A percentile compares a stretch with the other conserved stretches of the same genome.
Evolutionary conservation across 169 alveolate species (phyloP).

Genomic region (Plasmodium malariae): DNA sequence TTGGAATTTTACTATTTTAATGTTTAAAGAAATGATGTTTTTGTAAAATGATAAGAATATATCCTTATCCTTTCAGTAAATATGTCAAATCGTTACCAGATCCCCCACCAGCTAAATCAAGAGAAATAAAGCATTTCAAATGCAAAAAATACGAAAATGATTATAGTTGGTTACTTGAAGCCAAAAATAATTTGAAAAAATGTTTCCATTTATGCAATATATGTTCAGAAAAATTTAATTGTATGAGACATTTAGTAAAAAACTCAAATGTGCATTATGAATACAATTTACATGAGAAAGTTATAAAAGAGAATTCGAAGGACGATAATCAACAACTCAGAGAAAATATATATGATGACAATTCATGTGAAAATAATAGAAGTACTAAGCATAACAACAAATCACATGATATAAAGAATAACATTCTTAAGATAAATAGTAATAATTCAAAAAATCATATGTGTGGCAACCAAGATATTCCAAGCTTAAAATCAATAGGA

Average conservation of each 20-base stretch:
- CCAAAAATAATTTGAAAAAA: slow-evolving; percentile 57
- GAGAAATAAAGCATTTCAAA: slow-evolving; percentile 59
- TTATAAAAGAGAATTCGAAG: background rate
- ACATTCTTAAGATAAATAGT: slow-evolving; percentile 49
- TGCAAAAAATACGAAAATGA: slow-evolving; percentile 61
- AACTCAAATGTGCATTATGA: slow-evolving; percentile 67
- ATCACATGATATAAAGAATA: slow-evolving; percentile 39
- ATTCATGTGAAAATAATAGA: slow-evolving; percentile 27
- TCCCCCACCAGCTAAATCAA: slow-evolving; percentile 71
- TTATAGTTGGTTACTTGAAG: slow-evolving; percentile 65
- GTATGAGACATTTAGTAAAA: slow-evolving; percentile 55
- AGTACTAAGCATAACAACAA: slow-evolving; percentile 13
- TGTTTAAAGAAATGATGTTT: slow-evolving; percentile 41
- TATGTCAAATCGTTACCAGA: slow-evolving; percentile 73
- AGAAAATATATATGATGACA: background rate
- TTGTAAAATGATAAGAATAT: slow-evolving; percentile 68
- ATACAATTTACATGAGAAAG: slow-evolving; percentile 20
- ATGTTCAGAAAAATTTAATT: slow-evolving; percentile 53
- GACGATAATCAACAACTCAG: slow-evolving; percentile 6
- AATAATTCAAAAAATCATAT: slow-evolving; percentile 10
- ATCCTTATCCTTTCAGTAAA: slow-evolving; percentile 72
- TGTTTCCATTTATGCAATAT: slow-evolving; percentile 52
- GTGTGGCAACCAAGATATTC: slow-evolving; percentile 26
- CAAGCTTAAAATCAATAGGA: slow-evolving; percentile 26
- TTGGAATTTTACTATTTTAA: slow-evolving; percentile 38